A percentile compares a stretch with the other conserved stretches of the same genome.
Evolutionary conservation across 441 rosid genomes (phyloP).

Genomic region (Erysimum pusillum): DNA sequence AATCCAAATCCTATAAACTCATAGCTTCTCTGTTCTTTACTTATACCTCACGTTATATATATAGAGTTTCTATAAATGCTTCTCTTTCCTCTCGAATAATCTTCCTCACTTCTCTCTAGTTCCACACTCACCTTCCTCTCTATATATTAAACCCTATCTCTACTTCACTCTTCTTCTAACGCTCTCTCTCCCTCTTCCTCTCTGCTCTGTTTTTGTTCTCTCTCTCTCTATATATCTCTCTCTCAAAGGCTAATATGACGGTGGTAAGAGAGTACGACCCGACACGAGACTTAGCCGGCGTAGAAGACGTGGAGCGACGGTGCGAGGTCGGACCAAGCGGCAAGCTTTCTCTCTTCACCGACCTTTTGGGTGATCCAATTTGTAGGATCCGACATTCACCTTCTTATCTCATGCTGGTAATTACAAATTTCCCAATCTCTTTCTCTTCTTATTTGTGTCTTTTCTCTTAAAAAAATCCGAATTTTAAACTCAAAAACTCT

Average conservation of each 20-base stretch:
- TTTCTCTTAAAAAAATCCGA: neutral
- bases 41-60: conserved; percentile 54
- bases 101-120: conserved; percentile 13
- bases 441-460: conserved; percentile 5
- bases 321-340: conserved; percentile 97
- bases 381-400: conserved; percentile 99
- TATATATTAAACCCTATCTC: conserved; percentile 39
- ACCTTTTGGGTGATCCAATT: conserved; percentile 96
- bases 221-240: neutral
- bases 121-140: conserved; percentile 19
- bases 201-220: neutral
- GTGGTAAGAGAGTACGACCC: conserved; percentile 80
- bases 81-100: conserved; percentile 33
- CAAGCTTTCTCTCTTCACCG: conserved; percentile 91
- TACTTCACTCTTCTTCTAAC: conserved; percentile 20
- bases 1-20: conserved; percentile 46
- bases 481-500: neutral
- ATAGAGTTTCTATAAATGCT: conserved; percentile 39
- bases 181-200: neutral
- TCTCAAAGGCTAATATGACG: conserved; percentile 37
- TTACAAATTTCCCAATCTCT: conserved; percentile 1
- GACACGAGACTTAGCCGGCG: conserved; percentile 61
- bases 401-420: conserved; percentile 96
- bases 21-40: conserved; percentile 48
- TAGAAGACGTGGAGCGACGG: conserved; percentile 82